Evolutionary conservation across 1,284 basidiomycete genomes (phyloP).

Genomic region (Sphagnurus paluster): DNA sequence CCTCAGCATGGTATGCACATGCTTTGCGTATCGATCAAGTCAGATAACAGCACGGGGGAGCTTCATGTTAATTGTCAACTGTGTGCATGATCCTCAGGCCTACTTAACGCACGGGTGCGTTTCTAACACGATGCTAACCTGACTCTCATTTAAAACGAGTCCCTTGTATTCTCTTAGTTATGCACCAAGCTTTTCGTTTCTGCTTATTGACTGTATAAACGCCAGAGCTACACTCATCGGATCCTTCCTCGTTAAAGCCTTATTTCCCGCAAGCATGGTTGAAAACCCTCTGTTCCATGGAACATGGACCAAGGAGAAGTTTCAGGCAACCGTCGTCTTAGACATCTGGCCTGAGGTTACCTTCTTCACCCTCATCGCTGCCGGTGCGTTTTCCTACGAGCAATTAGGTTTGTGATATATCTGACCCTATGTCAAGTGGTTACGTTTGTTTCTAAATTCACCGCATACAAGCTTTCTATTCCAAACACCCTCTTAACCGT

Average conservation of each 20-base stretch:
- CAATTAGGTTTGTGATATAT: conserved; percentile 6
- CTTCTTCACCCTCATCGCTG: conserved; percentile 53
- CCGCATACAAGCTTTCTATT: conserved; percentile 41
- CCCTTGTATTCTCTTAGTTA: no score
- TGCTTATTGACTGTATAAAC: no score
- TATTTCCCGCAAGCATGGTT: conserved; percentile 33
- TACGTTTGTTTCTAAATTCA: conserved; percentile 46
- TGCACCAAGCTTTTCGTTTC: no score
- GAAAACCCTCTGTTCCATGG: conserved; percentile 46
- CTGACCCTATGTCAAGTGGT: conserved; percentile 45
- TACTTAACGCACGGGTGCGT: no score
- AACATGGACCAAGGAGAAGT: conserved; percentile 49
- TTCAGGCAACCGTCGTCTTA: conserved; percentile 61
- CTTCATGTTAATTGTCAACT: no score
- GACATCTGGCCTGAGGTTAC: conserved; percentile 63
- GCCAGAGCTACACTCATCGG: neutral
- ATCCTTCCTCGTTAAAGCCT: neutral
- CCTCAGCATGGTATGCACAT: no score
- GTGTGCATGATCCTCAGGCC: no score
- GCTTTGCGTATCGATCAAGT: no score
- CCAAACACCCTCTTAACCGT: conserved; percentile 54
- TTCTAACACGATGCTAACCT: no score
- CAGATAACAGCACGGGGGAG: no score
- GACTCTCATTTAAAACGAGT: no score
- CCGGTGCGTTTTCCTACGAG: conserved; percentile 39